Conservation (phyloP, 1,139 yeast species). For the Hansenula anomala region DNA sequence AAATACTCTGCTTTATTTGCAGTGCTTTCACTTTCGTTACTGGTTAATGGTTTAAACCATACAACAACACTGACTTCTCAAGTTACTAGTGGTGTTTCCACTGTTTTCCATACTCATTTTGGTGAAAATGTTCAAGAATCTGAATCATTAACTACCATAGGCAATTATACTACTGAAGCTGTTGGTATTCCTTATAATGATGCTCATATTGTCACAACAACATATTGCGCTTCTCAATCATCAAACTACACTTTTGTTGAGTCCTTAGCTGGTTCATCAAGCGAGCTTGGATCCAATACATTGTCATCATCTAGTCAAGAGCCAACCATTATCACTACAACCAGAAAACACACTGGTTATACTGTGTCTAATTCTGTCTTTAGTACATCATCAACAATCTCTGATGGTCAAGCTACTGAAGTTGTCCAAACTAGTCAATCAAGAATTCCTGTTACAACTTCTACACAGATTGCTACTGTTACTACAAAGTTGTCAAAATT, state of each 20-base stretch:
- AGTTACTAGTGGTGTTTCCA: too few species aligned
- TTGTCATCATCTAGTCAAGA: too few species aligned
- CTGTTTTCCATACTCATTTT: too few species aligned
- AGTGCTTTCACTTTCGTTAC: background rate
- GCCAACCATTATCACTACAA: background rate
- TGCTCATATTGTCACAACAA: background rate
- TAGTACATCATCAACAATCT: background rate
- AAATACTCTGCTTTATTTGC: background rate
- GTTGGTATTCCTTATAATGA: constrained; percentile 1
- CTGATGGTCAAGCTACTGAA: background rate
- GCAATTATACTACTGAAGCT: background rate
- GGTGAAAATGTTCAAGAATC: background rate
- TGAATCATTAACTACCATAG: background rate
- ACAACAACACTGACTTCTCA: background rate
- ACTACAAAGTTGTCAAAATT: background rate
- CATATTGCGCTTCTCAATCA: too few species aligned
- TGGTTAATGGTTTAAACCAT: background rate
- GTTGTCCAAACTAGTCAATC: background rate
- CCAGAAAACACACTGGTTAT: background rate
- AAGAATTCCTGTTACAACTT: background rate
- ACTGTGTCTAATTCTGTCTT: too few species aligned
- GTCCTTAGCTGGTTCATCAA: too few species aligned
- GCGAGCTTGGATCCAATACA: too few species aligned
- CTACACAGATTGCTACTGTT: background rate
- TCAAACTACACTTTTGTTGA: too few species aligned